These are phyloP conservation scores for Carex kokanica DNA, from an alignment of 176 grass and related monocot species.

Conservation along the genomic window DNA sequence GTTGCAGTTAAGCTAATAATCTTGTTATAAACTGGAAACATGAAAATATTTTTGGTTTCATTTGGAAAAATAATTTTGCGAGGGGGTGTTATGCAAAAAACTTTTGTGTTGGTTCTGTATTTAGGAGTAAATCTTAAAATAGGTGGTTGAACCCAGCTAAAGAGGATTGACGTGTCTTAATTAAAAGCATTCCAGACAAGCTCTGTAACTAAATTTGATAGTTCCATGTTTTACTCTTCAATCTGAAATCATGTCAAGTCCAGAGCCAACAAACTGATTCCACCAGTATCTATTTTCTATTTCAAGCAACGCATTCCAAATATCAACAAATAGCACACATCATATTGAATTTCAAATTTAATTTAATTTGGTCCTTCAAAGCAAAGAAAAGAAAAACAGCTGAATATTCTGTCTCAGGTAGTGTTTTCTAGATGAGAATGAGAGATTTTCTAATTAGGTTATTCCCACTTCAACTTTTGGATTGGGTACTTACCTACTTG, in stretches of 20 bases:
- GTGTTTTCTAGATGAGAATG: conserved; percentile 1
- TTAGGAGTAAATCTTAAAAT: not conserved
- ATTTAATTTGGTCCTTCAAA: not conserved
- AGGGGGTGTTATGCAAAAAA: not conserved
- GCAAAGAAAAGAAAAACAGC: not conserved
- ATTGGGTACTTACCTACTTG: not conserved
- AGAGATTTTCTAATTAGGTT: conserved; percentile 3
- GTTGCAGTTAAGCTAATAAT: not conserved
- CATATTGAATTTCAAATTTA: not conserved
- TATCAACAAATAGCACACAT: not conserved
- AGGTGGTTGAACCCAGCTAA: not conserved
- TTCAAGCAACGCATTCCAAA: not conserved
- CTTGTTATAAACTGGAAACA: not conserved
- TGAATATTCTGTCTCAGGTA: not conserved
- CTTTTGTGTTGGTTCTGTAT: not conserved
- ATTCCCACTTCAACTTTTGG: not conserved
- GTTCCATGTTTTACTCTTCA: not conserved
- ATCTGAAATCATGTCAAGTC: not conserved
- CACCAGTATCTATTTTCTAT: not conserved
- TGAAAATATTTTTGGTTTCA: not conserved
- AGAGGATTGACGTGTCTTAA: not conserved
- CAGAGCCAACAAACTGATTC: not conserved
- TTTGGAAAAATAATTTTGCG: not conserved
- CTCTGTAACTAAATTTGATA: not conserved
- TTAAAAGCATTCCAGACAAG: not conserved